Conservation (phyloP, 768 basidiomycete genomes). For the Stropharia rugosoannulata region DNA sequence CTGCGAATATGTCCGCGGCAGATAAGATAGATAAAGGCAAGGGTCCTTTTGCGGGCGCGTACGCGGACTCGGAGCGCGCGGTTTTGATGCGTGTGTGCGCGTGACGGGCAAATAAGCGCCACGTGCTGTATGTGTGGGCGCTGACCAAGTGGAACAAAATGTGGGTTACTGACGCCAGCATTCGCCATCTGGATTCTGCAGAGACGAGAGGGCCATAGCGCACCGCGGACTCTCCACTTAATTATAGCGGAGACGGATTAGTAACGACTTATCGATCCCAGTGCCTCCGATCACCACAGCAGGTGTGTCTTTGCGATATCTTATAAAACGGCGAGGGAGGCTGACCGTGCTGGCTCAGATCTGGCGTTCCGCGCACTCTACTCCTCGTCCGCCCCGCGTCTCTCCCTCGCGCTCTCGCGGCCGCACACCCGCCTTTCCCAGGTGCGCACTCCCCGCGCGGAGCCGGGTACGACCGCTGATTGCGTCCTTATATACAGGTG, state of each 20-base stretch:
- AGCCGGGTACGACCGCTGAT: not conserved
- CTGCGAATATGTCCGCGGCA: no score
- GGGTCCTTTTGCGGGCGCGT: no score
- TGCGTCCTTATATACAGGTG: conserved; percentile 8
- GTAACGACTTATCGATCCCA: not conserved
- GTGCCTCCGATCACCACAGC: not conserved
- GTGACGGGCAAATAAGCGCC: no score
- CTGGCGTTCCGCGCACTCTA: conserved; percentile 20
- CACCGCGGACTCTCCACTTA: no score
- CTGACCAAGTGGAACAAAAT: no score
- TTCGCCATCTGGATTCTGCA: no score
- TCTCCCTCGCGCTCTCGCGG: conserved; percentile 1
- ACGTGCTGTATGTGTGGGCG: no score
- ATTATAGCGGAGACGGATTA: not conserved
- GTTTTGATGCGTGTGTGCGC: no score
- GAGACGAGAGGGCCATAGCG: no score
- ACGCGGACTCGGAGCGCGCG: no score
- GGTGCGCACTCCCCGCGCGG: conserved; percentile 9
- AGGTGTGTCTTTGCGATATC: not conserved
- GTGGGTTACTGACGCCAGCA: no score
- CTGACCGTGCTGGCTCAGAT: conserved; percentile 10
- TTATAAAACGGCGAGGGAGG: conserved; percentile 7
- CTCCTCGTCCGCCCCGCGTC: not conserved
- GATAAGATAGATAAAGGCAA: no score
- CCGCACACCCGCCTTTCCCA: conserved; percentile 16